These are phyloP conservation scores for Gonium pectorale DNA, from an alignment of 139 green algal genomes.

Conservation along the genomic window DNA sequence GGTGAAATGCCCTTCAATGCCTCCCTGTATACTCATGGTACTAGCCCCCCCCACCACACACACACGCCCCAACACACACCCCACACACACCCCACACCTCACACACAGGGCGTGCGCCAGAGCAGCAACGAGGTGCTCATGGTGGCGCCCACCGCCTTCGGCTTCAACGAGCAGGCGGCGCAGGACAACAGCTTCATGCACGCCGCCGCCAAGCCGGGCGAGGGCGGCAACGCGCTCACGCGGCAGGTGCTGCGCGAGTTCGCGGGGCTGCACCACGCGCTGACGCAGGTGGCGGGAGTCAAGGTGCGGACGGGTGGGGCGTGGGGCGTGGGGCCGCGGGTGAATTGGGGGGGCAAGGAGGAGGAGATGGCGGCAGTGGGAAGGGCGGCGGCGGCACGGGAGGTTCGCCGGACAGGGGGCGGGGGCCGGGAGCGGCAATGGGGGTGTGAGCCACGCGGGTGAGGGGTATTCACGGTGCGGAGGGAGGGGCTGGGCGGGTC, in stretches of 20 bases:
- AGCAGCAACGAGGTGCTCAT: constrained; percentile 93
- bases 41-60: background rate
- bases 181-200: constrained; percentile 95
- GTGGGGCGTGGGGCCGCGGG: too few relatives aligned
- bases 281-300: constrained; percentile 80
- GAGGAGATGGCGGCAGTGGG: background rate
- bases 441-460: too few relatives aligned
- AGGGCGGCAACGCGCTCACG: constrained; percentile 51
- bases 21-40: too few relatives aligned
- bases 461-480: too few relatives aligned
- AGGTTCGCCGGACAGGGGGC: too few relatives aligned
- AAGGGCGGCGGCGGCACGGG: too few relatives aligned
- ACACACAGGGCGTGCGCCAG: constrained; percentile 63
- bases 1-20: too few relatives aligned
- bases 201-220: constrained; percentile 44
- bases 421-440: too few relatives aligned
- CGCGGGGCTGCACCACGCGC: constrained; percentile 78
- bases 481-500: too few relatives aligned
- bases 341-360: background rate
- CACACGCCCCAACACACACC: background rate
- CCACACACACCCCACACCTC: too few relatives aligned
- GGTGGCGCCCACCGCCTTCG: constrained; percentile 95
- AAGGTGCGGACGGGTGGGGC: too few relatives aligned
- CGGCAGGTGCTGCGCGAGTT: constrained; percentile 83
- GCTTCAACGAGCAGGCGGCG: constrained; percentile 93